These are phyloP conservation scores for Amanita polypyramis DNA, from an alignment of 768 basidiomycete genomes.

Conservation along the genomic window DNA sequence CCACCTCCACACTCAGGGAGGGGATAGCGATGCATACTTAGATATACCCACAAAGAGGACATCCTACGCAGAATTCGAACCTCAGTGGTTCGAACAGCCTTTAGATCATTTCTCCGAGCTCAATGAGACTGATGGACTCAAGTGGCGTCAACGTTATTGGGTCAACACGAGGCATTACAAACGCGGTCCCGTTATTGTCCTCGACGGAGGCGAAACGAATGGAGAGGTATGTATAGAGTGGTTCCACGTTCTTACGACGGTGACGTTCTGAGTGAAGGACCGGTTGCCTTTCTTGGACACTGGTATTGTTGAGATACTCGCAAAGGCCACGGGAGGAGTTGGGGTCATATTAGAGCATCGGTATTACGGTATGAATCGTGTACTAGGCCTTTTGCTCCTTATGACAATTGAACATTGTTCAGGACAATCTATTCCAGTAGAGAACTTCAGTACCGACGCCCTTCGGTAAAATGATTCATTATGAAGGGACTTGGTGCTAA, in stretches of 20 bases:
- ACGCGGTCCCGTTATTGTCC: slow-evolving; percentile 77
- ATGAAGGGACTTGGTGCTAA: not conserved
- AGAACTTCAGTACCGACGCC: slow-evolving; percentile 72
- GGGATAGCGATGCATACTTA: not conserved
- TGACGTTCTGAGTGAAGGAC: slow-evolving; percentile 18
- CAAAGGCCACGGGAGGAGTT: slow-evolving; percentile 78
- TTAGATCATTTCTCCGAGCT: slow-evolving; percentile 66
- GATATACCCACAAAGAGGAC: not conserved
- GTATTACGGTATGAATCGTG: slow-evolving; percentile 53
- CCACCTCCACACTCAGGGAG: not conserved
- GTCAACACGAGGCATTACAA: slow-evolving; percentile 75
- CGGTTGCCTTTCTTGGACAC: slow-evolving; percentile 56
- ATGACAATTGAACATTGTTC: not conserved
- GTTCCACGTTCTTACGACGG: not conserved
- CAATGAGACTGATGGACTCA: slow-evolving; percentile 28
- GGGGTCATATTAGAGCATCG: slow-evolving; percentile 90
- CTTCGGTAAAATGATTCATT: slow-evolving; percentile 41
- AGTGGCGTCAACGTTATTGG: slow-evolving; percentile 90
- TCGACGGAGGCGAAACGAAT: slow-evolving; percentile 92
- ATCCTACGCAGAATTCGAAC: slow-evolving; percentile 9
- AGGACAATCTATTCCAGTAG: slow-evolving; percentile 70
- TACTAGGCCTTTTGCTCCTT: not conserved
- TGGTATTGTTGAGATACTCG: slow-evolving; percentile 80
- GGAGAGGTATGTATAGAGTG: slow-evolving; percentile 46
- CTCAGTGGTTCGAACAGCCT: slow-evolving; percentile 73